Evolutionary conservation across 129 eudicot genomes (phyloP), one percentile per base, ranked within the genome.

Genomic region (Gnaphalium uliginosum): DNA sequence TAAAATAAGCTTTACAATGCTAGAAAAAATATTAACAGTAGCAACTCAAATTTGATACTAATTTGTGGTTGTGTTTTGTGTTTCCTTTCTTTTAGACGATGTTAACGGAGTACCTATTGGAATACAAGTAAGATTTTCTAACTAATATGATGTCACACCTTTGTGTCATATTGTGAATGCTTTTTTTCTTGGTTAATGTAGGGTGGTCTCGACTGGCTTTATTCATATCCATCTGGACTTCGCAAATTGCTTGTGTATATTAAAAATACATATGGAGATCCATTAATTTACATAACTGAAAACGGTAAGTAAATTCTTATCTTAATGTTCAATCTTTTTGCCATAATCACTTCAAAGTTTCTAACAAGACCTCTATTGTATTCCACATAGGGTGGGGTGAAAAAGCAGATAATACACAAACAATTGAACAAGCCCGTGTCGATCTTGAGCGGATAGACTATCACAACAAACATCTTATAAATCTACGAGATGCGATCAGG

Each of bases 241-340:
- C 41, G 78, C 50, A 77, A 85, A 46, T 56, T 69, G 66, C 48
- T 85, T 8, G 37, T 66, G 37, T 25, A 73, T 21, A 74, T 81
- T 25, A 81, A 81, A 66, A 15, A 61, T 10, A 77, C 41, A 13
- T 85, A 85, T 19, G 69, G 79, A 62, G 70, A 75, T 75, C 84
- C 81, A 39, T 17, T 79, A 32, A 75, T 83, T 18, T 81, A 77
- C 66, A 73, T 85, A 60, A 81, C 88, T 56, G 87, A 84, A 80
- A 84, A 80, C 76, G 87, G 87, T 84, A 72, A 53, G 9, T 14
- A 19, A 51, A 35, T 48, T 68, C 6, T 61, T 46, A 43, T 60
- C 23, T 59, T 41, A 27, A 22, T 25, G 10, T 58, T 43, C 14
- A 8, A 61, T 51, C 21, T 46, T 43, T 37, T 51, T 18, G 23